Evolutionary conservation across 306 rosid species (phyloP), one percentile per base, ranked within the genome.

Genomic region (Geum urbanum): DNA sequence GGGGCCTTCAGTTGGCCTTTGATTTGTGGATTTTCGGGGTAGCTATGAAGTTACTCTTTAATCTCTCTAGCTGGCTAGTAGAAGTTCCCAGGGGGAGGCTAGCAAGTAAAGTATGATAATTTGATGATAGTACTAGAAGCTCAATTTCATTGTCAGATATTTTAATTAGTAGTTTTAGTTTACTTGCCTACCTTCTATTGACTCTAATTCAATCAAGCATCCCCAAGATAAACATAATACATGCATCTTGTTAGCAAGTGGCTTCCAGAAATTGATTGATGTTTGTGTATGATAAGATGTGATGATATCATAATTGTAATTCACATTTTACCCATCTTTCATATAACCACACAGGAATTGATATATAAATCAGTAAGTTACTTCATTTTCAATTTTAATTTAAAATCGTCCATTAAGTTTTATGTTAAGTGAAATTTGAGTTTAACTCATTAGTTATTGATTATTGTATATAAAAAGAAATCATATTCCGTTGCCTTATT

Each of bases 1-100:
- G 63, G 27, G 40, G 50, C 19, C 19, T 11, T 24, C 20, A 35
- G 11, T 53, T 13, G 51, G 9, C 61, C 56, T 53, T 32, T 64
- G 24, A 59, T 35, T 59, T 6, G 62, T 6, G 62, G 41, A 24
- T 56, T 15, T 43, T 0, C 7, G n/a, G 63, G 63, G 43, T 58
- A 32, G 15, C 63, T 58, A 18, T 58, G 63, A 58, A 58, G 13
- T 55, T 58, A 58, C 63, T 58, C 4, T 58, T 58, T 32, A 40
- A 58, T 27, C 37, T 58, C 10, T 58, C 43, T 58, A 16, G 69
- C 54, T 22, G 18, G 69, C 40, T 20, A 22, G 68, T 22, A 65
- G 41, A 27, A 14, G 63, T 58, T 12, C 10, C 10, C 22, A 58
- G 63, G 63, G 63, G 7, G 14, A 32, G 5, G 58, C 20, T 19